Evolutionary conservation across 2,329 filamentous ascomycete species (phyloP), one percentile per base, ranked within the genome.

Genomic region (Fusarium verticillioides): DNA sequence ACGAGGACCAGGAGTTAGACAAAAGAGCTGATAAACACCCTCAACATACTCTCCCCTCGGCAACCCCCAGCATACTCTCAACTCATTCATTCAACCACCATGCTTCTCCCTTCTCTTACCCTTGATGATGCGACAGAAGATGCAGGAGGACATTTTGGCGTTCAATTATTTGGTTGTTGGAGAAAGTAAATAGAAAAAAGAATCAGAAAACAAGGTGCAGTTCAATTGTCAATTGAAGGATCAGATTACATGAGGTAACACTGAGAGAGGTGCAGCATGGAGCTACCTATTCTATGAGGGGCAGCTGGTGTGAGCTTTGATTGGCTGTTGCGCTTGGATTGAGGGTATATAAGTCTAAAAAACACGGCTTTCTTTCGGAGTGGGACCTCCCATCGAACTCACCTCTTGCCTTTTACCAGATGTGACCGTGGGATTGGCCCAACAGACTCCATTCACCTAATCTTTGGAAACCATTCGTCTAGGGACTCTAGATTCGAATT

Each of bases 121-220:
- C 89, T 97, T 97, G 86, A 99, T 93, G 82, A 99, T 98, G 84
- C 94, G 97, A 89, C 96, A 99, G 87, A 99, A 99, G 81, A 98
- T 94, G 82, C 96, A 99, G 72, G 92, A 65, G 28, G 72, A 58
- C 75, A 76, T 77, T 23, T 47, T 68, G 54, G 18, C 9, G 21
- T 44, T 10, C 4, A 23, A 15, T 30, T 36, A 9, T 28, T 15
- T 16, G 28, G 46, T 39, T 23, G 43, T 7, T 10, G 18, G 15
- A 18, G 21, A 21, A 16, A 19, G 36, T n/a, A 18, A 19, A 47
- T 34, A 26, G 6, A 10, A 30, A 43, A 47, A 19, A 39, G 18
- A 36, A 36, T 26, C 32, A 52, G 32, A 16, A 21, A 36, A 50
- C 30, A 36, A 21, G 23, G 26, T 59, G 28, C 46, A 34, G 53